These are phyloP conservation scores for Amanita thiersii DNA, from an alignment of 768 basidiomycete genomes.

Conservation along the genomic window DNA sequence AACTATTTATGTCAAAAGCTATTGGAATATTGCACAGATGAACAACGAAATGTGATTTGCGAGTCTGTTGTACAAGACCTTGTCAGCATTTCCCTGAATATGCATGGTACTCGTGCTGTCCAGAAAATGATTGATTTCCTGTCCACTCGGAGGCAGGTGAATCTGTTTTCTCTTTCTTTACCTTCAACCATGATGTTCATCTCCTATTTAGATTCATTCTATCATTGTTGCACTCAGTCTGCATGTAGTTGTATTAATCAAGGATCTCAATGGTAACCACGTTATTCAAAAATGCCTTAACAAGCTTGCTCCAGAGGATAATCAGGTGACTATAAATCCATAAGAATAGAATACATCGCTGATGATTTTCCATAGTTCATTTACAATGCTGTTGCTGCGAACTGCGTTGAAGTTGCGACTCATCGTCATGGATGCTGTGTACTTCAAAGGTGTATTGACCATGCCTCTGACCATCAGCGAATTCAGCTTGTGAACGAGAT, in stretches of 20 bases:
- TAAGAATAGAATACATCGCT: not conserved
- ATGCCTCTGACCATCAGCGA: conserved; percentile 92
- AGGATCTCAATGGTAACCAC: conserved; percentile 95
- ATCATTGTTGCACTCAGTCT: conserved; percentile 95
- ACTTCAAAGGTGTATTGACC: conserved; percentile 95
- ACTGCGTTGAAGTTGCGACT: conserved; percentile 98
- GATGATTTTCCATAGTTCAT: conserved; percentile 62
- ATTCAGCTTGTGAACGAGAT: conserved; percentile 98
- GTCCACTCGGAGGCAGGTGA: conserved; percentile 87
- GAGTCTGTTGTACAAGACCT: conserved; percentile 97
- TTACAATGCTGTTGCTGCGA: conserved; percentile 97
- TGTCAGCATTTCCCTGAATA: conserved; percentile 96
- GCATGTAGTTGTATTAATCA: conserved; percentile 98
- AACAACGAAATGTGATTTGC: conserved; percentile 94
- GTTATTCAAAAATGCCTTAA: conserved; percentile 99
- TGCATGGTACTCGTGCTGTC: conserved; percentile 99
- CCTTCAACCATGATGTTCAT: conserved; percentile 29
- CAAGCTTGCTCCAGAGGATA: conserved; percentile 96
- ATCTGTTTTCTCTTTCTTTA: conserved; percentile 23
- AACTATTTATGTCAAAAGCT: conserved; percentile 99
- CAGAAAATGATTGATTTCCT: conserved; percentile 99
- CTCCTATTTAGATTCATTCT: conserved; percentile 86
- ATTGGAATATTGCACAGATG: conserved; percentile 93
- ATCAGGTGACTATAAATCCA: conserved; percentile 59
- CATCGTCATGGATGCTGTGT: conserved; percentile 99